Evolutionary conservation across 2,329 filamentous ascomycete species (phyloP), one percentile per base, ranked within the genome.

Genomic region (Aspergillus hiratsukae): DNA sequence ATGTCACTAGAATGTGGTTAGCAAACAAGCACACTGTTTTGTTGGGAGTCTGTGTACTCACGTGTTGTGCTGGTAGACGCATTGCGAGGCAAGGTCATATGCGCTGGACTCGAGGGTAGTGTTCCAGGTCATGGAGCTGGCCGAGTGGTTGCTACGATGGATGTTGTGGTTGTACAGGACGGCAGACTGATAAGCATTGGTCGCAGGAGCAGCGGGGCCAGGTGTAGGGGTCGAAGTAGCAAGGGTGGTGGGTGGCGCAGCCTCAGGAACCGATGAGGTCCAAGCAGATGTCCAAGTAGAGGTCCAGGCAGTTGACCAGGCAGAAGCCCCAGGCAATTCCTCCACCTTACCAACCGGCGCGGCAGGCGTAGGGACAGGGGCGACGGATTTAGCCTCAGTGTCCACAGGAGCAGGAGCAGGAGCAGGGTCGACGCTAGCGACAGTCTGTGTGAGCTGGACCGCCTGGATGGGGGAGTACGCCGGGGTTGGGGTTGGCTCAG

Each of bases 111-210:
- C 88, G 54, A 91, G 83, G 46, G 76, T 76, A 8, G 77, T 69
- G 65, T 87, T 81, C 88, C 90, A 97, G 51, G 68, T 70, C 48
- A 97, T 69, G 48, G 77, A 81, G 23, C 75, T 69, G 37, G 85
- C 85, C 19, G 87, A 87, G 82, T 97, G 91, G 79, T 94, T 95
- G 69, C 80, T 72, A 61, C 94, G 92, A 77, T 94, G 90, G 53
- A 87, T 68, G 78, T 97, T 97, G 86, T 97, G 94, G 71, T 90
- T 84, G 66, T 86, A 79, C 51, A 93, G 66, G 45, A 77, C 64
- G 37, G 57, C 51, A 21, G 53, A 49, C 58, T 65, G 63, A 55
- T 62, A 62, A 46, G 46, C 27, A 43, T 55, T 58, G 48, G 58
- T 52, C 46, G 58, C 48, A 29, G 59, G 43, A 29, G 62, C 45